Conservation (phyloP, 768 basidiomycete genomes). For the Porphyrellus cyaneotinctus region DNA sequence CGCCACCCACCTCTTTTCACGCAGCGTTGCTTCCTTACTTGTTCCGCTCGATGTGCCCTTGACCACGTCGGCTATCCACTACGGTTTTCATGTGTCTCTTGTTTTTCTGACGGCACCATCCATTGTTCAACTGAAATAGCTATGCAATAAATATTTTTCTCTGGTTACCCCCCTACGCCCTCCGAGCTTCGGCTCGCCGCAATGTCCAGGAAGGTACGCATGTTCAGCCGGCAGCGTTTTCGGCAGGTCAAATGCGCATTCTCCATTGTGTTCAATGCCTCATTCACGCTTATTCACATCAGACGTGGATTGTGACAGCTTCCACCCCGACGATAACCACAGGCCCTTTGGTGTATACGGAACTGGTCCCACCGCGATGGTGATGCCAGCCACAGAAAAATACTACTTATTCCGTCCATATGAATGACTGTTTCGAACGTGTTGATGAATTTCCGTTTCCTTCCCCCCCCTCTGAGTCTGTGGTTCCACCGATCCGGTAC, state of each 20-base stretch:
- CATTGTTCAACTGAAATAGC: constrained; percentile 1
- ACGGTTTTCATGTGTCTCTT: background rate
- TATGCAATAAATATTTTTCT: background rate
- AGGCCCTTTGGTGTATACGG: background rate
- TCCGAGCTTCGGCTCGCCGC: constrained; percentile 1
- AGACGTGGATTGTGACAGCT: background rate
- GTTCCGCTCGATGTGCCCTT: background rate
- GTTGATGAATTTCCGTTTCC: constrained; percentile 3
- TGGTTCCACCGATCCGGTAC: background rate
- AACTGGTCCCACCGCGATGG: background rate
- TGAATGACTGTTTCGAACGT: constrained; percentile 8
- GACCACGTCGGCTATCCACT: background rate
- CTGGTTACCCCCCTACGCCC: background rate
- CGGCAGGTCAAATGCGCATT: constrained; percentile 2
- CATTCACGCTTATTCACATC: constrained; percentile 2
- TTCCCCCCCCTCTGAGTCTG: background rate
- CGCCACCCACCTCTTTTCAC: constrained; percentile 6
- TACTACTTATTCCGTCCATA: background rate
- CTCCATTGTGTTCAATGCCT: background rate
- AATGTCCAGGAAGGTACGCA: constrained; percentile 4
- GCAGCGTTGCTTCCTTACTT: background rate
- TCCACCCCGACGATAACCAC: background rate
- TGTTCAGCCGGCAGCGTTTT: constrained; percentile 17
- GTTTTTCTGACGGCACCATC: background rate
- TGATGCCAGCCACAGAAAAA: constrained; percentile 11